These are phyloP conservation scores for Cytospora paraplurivora DNA, from an alignment of 2,329 filamentous ascomycete genomes.

Conservation along the genomic window DNA sequence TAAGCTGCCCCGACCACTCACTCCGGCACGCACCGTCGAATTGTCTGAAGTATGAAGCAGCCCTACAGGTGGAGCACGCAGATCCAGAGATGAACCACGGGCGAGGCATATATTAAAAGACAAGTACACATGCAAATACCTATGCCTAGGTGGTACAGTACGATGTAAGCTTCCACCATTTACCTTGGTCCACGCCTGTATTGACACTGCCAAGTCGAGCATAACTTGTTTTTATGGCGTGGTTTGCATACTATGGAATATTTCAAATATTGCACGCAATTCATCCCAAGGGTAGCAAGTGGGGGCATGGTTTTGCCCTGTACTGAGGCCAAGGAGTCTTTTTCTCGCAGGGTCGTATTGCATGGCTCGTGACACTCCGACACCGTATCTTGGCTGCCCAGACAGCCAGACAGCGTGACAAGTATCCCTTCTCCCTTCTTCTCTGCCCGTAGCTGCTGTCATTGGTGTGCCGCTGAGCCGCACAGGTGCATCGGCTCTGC, in stretches of 20 bases:
- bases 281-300: neutral
- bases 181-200: neutral
- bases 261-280: neutral
- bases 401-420: slow-evolving; percentile 12
- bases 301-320: neutral
- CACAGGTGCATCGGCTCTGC: slow-evolving; percentile 17
- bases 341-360: slow-evolving; percentile 6
- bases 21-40: neutral
- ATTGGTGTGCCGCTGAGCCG: slow-evolving; percentile 20
- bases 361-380: neutral
- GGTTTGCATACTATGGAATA: neutral
- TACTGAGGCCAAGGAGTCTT: too few relatives aligned
- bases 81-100: slow-evolving; percentile 3
- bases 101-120: neutral
- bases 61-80: slow-evolving; percentile 19
- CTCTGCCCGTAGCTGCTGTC: too few relatives aligned
- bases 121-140: neutral
- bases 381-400: slow-evolving; percentile 2
- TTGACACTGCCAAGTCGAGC: neutral
- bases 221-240: neutral
- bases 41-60: slow-evolving; percentile 19
- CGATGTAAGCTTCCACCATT: neutral
- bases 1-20: neutral
- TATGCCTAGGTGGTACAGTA: too few relatives aligned
- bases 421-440: neutral